Base-by-base conservation (phyloP, 202 grass and related monocot species). In the Zoysia matrella region DNA sequence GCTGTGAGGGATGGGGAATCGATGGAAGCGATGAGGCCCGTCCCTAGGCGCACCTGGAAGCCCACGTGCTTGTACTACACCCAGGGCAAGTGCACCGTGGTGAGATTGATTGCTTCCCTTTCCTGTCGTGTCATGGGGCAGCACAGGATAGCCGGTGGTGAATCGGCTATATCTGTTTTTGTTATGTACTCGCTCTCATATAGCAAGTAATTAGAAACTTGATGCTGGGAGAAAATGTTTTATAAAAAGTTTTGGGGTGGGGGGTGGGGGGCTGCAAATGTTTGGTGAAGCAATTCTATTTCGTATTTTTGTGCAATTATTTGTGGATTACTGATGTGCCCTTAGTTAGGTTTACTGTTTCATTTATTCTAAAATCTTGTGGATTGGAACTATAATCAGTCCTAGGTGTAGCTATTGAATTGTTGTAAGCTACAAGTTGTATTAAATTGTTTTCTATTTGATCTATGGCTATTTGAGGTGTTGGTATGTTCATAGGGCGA, bases 41-140 rank as follows among this genome's bases (percentile, higher is more conserved):
- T 22, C 12, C 9, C 68, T 50, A 83, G 64, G 52, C 72, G 46
- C 7, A 72, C 83, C 22, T 98, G 95, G 95, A 98, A 80, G 83
- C 95, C 88, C 68, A 88, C 80, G 53, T 98, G 92, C 70, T 84
- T 98, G 80, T 98, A 98, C 68, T 92, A 93, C 80, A 95, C 90
- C 4, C 95, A 98, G 86, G 86, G 90, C 52, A 98, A 85, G 74
- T 98, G 92, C 80, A 88, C 90, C 49, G 90, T 89, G 92, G 92
- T 98, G 88, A 69, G 76, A 58, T 75, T 80, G 69, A 51, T 75
- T 80, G 57, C 48, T 80, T 18, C 54, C 42, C 45, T 36, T 60
- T 74, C 15, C 39, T 79, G 44, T 42, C 50, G 16, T 53, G 77
- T 36, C 4, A 9, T 44, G 12, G 44, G 40, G 45, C 5, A 46